phyloP scores from a whole-genome alignment of 169 alveolate genomes.

The Neospora caninum region DNA sequence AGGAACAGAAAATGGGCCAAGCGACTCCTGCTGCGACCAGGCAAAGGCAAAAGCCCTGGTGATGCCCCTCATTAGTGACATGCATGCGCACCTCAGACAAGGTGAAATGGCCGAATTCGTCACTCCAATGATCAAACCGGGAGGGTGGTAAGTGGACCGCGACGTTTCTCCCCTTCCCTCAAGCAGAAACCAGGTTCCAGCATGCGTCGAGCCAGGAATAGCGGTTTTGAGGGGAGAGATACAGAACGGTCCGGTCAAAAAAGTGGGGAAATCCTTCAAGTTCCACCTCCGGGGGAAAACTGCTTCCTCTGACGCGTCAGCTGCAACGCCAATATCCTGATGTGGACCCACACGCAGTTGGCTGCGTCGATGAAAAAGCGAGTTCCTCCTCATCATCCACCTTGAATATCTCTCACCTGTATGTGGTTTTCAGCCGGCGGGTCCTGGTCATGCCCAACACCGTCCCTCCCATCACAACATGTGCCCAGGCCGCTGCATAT shows the following conservation, averaged over 20 bases:
- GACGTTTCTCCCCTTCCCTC: background rate
- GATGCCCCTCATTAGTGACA: constrained; percentile 68
- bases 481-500: constrained; percentile 66
- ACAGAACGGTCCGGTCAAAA: too few species aligned
- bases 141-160: constrained; percentile 66
- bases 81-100: constrained; percentile 72
- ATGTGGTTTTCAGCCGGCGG: constrained; percentile 38
- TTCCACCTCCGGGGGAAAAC: too few species aligned
- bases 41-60: background rate
- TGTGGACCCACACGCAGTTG: background rate
- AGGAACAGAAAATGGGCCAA: background rate
- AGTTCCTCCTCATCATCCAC: background rate
- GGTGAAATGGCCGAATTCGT: constrained; percentile 64
- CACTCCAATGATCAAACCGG: constrained; percentile 49
- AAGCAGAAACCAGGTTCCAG: background rate
- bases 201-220: too few species aligned
- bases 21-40: background rate
- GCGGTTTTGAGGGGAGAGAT: too few species aligned
- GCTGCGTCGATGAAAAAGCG: background rate
- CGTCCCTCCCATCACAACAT: constrained; percentile 66
- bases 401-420: background rate
- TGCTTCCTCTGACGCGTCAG: too few species aligned
- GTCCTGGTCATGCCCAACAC: constrained; percentile 74
- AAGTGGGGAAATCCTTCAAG: too few species aligned
- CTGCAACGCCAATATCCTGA: background rate